Conservation (phyloP, 2,329 filamentous ascomycete species). For the Coniochaeta pulveracea region DNA sequence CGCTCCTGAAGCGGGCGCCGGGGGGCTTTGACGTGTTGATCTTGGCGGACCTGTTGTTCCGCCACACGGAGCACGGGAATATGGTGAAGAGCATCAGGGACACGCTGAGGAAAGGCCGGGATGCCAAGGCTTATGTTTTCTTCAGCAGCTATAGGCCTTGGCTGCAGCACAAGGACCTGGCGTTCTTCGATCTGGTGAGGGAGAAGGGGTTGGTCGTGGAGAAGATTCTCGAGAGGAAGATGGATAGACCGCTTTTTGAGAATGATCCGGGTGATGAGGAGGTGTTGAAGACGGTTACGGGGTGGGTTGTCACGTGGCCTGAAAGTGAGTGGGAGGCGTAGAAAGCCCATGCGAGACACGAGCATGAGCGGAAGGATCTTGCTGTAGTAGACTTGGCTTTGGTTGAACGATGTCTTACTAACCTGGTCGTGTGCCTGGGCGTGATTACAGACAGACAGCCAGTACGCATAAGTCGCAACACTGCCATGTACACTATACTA, state of each 20-base stretch:
- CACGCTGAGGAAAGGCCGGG: constrained; percentile 45
- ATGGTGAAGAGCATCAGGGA: constrained; percentile 60
- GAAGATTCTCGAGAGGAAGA: constrained; percentile 68
- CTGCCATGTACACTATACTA: no score
- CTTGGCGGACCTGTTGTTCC: constrained; percentile 81
- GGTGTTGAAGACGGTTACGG: constrained; percentile 71
- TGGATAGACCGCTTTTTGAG: constrained; percentile 84
- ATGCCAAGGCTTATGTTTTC: constrained; percentile 68
- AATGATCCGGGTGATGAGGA: constrained; percentile 77
- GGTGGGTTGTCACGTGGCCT: constrained; percentile 62
- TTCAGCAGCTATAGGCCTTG: constrained; percentile 93
- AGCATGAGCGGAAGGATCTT: no score
- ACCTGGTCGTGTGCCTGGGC: no score
- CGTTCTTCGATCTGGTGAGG: constrained; percentile 71
- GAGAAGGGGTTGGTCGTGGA: constrained; percentile 63
- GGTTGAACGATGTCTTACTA: no score
- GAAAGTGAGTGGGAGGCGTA: constrained; percentile 18
- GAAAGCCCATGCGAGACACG: no score
- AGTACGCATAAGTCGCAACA: no score
- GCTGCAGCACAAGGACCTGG: constrained; percentile 73
- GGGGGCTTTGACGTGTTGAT: constrained; percentile 67
- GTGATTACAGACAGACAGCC: no score
- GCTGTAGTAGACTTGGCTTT: no score
- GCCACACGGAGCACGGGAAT: constrained; percentile 76
- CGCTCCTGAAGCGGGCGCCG: constrained; percentile 48